Conservation (phyloP, 345 rosid species). For the Murraya paniculata region DNA sequence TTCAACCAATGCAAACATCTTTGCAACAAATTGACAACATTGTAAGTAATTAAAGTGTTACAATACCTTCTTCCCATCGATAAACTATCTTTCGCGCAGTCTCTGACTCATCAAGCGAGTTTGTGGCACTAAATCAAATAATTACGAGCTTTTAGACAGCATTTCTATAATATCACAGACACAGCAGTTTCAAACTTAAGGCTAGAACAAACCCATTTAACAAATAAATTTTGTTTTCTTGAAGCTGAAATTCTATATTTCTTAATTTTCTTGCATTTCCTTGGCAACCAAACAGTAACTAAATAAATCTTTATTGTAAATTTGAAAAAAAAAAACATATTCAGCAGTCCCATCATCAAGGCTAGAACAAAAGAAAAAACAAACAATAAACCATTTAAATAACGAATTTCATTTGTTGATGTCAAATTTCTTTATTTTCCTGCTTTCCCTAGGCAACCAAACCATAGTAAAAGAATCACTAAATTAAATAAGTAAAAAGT, state of each 20-base stretch:
- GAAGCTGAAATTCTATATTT: background rate
- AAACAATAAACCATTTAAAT: too few relatives aligned
- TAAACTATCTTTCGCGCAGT: slow-evolving; percentile 75
- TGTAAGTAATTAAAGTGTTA: background rate
- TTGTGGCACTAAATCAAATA: slow-evolving; percentile 31
- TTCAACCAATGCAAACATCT: background rate
- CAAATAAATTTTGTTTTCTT: background rate
- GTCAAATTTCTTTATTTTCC: background rate
- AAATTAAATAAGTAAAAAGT: too few relatives aligned
- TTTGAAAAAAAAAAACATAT: too few relatives aligned
- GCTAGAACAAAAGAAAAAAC: too few relatives aligned
- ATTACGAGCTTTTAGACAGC: slow-evolving; percentile 11
- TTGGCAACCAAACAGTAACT: background rate
- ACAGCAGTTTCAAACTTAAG: too few relatives aligned
- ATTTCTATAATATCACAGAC: background rate
- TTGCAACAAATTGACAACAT: background rate
- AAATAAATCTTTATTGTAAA: background rate
- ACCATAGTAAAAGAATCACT: background rate
- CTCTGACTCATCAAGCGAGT: slow-evolving; percentile 62
- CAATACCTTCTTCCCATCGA: slow-evolving; percentile 88
- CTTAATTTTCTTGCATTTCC: slow-evolving; percentile 1
- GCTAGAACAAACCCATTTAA: background rate
- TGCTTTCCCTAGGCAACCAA: background rate
- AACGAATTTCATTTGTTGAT: too few relatives aligned
- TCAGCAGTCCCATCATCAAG: too few relatives aligned